These are phyloP conservation scores for Stenogyne calaminthoides DNA, from an alignment of 305 asterid species.

Conservation along the genomic window DNA sequence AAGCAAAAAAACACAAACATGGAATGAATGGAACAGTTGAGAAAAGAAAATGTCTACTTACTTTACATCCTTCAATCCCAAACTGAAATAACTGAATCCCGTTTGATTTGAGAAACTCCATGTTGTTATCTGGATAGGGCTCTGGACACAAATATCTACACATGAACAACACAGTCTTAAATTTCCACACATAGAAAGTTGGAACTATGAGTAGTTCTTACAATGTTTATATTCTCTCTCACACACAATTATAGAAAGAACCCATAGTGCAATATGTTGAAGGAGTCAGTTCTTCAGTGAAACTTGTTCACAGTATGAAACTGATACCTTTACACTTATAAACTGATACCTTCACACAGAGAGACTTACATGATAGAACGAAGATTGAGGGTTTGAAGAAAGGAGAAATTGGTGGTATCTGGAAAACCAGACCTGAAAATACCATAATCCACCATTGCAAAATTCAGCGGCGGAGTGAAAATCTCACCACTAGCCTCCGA, in stretches of 20 bases:
- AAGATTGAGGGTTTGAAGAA: slow-evolving; percentile 62
- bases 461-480: slow-evolving; percentile 68
- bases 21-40: not conserved
- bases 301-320: too few species aligned
- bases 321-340: too few species aligned
- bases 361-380: slow-evolving; percentile 63
- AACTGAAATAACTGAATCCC: slow-evolving; percentile 70
- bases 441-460: slow-evolving; percentile 68
- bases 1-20: not conserved
- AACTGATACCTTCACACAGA: not conserved
- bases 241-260: not conserved
- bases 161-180: slow-evolving; percentile 21
- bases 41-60: slow-evolving; percentile 26
- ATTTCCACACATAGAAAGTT: not conserved
- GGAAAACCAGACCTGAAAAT: slow-evolving; percentile 80
- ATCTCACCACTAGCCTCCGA: slow-evolving; percentile 44
- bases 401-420: slow-evolving; percentile 59
- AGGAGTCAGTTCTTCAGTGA: not conserved
- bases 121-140: slow-evolving; percentile 68
- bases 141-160: slow-evolving; percentile 77
- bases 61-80: slow-evolving; percentile 80
- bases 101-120: slow-evolving; percentile 62
- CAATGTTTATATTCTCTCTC: not conserved
- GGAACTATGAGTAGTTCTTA: not conserved
- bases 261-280: not conserved